These are phyloP conservation scores for Hypoxylon sp. DNA, from an alignment of 2,329 filamentous ascomycete genomes.

Conservation along the genomic window DNA sequence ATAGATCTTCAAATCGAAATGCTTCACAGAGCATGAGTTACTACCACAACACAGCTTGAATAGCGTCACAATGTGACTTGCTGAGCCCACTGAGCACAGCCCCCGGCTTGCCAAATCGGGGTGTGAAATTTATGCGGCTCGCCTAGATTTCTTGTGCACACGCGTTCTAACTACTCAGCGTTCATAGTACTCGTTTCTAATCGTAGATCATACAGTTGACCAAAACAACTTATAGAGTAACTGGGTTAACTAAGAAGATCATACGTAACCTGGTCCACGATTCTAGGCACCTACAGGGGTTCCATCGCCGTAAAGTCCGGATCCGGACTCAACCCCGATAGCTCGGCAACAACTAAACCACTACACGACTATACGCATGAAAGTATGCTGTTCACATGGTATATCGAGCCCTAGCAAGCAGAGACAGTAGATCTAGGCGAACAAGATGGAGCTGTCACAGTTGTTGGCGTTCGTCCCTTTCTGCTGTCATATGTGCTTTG, in stretches of 20 bases:
- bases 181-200: constrained; percentile 48
- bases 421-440: constrained; percentile 13
- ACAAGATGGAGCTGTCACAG: constrained; percentile 28
- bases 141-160: constrained; percentile 31
- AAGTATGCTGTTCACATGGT: constrained; percentile 28
- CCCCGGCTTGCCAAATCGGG: constrained; percentile 31
- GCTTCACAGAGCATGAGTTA: constrained; percentile 12
- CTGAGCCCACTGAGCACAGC: constrained; percentile 27
- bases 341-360: constrained; percentile 16
- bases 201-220: constrained; percentile 53
- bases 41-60: constrained; percentile 6
- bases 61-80: background rate
- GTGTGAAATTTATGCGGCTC: constrained; percentile 44
- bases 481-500: constrained; percentile 43
- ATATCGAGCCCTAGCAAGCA: constrained; percentile 19
- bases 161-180: constrained; percentile 21
- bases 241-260: constrained; percentile 49
- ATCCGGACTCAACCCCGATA: constrained; percentile 33
- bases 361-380: constrained; percentile 42
- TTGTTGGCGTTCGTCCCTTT: constrained; percentile 13
- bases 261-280: constrained; percentile 46
- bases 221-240: constrained; percentile 36
- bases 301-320: constrained; percentile 24
- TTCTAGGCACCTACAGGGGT: constrained; percentile 28
- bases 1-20: constrained; percentile 12